Evolutionary conservation across 345 rosid genomes (phyloP).

Genomic region (Brassica napus): DNA sequence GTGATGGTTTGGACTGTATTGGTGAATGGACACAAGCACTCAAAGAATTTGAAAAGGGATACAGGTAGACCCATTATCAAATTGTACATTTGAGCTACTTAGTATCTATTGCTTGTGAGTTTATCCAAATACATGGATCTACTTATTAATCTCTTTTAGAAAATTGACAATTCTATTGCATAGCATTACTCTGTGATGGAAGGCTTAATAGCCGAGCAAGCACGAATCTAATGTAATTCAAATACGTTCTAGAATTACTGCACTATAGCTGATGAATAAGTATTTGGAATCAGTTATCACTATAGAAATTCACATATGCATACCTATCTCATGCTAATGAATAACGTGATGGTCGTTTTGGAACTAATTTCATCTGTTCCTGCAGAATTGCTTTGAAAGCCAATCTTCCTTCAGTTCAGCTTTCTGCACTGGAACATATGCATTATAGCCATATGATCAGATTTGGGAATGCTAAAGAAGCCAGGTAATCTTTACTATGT

Average conservation of each 20-base stretch:
- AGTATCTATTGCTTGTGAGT: slow-evolving; percentile 14
- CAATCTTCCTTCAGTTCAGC: slow-evolving; percentile 65
- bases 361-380: slow-evolving; percentile 9
- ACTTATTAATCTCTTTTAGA: slow-evolving; percentile 12
- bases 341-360: slow-evolving; percentile 15
- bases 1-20: slow-evolving; percentile 65
- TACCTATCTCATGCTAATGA: slow-evolving; percentile 16
- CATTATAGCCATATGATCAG: slow-evolving; percentile 95
- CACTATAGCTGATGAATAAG: slow-evolving; percentile 1
- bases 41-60: slow-evolving; percentile 69
- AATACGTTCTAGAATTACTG: background rate
- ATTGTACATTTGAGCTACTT: slow-evolving; percentile 12
- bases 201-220: slow-evolving; percentile 8
- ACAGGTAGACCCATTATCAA: slow-evolving; percentile 52
- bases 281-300: background rate
- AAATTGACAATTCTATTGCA: slow-evolving; percentile 4
- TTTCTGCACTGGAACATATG: slow-evolving; percentile 87
- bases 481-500: slow-evolving; percentile 57
- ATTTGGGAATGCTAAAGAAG: slow-evolving; percentile 74
- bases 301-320: background rate
- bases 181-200: slow-evolving; percentile 1
- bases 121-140: background rate
- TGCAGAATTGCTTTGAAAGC: slow-evolving; percentile 81
- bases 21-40: slow-evolving; percentile 82
- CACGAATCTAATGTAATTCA: slow-evolving; percentile 3